Conservation (phyloP, 1,139 yeast genomes). For the Kurtzmaniella quercitrusa region DNA sequence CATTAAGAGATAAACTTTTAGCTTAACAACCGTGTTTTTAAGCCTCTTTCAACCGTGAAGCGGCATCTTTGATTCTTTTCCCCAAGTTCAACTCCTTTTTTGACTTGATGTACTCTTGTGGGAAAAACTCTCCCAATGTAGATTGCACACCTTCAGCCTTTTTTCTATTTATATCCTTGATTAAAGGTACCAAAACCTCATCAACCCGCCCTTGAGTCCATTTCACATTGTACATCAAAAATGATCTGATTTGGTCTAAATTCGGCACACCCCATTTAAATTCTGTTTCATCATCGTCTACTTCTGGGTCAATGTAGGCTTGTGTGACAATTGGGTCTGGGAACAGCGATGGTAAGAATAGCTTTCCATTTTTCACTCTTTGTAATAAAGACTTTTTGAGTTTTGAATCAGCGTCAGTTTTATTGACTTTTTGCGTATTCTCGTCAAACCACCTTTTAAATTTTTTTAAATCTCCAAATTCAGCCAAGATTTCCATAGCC, state of each 20-base stretch:
- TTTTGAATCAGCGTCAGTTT: constrained; percentile 19
- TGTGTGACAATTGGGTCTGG: constrained; percentile 67
- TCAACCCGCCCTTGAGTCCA: constrained; percentile 80
- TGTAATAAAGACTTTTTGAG: constrained; percentile 49
- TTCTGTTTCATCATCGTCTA: constrained; percentile 70
- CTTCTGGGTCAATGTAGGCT: constrained; percentile 78
- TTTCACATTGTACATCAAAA: constrained; percentile 66
- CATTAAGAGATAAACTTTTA: neutral
- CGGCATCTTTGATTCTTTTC: constrained; percentile 57
- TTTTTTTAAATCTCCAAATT: constrained; percentile 48
- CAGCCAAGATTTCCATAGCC: constrained; percentile 90
- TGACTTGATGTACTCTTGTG: constrained; percentile 42
- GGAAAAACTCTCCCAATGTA: constrained; percentile 57
- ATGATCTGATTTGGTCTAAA: constrained; percentile 70
- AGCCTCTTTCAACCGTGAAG: constrained; percentile 33
- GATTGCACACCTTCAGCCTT: constrained; percentile 52
- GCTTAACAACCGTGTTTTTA: constrained; percentile 16
- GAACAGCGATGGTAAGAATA: constrained; percentile 60
- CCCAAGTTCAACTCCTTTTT: constrained; percentile 48
- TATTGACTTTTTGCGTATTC: constrained; percentile 14
- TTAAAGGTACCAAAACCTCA: constrained; percentile 84
- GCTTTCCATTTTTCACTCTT: constrained; percentile 53
- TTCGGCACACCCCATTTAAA: constrained; percentile 93
- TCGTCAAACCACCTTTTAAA: constrained; percentile 41
- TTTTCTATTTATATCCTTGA: constrained; percentile 68